Percentiles rank a stretch among this genome's conserved stretches.
Evolutionary conservation across 768 basidiomycete genomes (phyloP).

Genomic region (Tricholoma saponaceum): DNA sequence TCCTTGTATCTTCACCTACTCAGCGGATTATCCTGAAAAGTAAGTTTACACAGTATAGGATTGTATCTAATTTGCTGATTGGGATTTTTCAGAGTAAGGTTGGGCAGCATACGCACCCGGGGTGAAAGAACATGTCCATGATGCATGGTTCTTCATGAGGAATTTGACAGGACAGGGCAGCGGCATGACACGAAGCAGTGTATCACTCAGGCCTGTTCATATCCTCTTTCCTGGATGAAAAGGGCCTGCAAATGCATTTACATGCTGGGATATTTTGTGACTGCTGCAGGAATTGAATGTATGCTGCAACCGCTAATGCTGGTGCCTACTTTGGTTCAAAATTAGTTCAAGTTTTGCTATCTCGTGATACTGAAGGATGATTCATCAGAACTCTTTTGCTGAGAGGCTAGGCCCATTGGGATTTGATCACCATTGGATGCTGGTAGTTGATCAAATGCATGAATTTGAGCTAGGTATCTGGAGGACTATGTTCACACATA

Average conservation of each 20-base stretch:
- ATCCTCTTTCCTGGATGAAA: too few relatives aligned
- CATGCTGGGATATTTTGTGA: too few relatives aligned
- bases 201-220: too few relatives aligned
- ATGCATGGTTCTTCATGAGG: background rate
- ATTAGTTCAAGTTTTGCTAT: background rate
- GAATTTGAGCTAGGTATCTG: slow-evolving; percentile 33
- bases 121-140: too few relatives aligned
- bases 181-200: too few relatives aligned
- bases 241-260: too few relatives aligned
- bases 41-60: slow-evolving; percentile 4
- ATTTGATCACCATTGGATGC: slow-evolving; percentile 8
- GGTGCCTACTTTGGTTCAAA: background rate
- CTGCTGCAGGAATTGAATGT: too few relatives aligned
- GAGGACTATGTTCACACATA: slow-evolving; percentile 27
- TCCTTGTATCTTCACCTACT: slow-evolving; percentile 25
- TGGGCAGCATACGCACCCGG: background rate
- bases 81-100: background rate
- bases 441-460: slow-evolving; percentile 30
- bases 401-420: slow-evolving; percentile 10
- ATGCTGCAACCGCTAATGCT: background rate
- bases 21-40: slow-evolving; percentile 32
- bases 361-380: background rate
- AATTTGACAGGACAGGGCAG: too few relatives aligned
- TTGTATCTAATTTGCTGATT: background rate
- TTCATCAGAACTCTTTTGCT: slow-evolving; percentile 32